phyloP scores from a whole-genome alignment of 1,139 yeast genomes.

The Saccharomyces pastorianus region DNA sequence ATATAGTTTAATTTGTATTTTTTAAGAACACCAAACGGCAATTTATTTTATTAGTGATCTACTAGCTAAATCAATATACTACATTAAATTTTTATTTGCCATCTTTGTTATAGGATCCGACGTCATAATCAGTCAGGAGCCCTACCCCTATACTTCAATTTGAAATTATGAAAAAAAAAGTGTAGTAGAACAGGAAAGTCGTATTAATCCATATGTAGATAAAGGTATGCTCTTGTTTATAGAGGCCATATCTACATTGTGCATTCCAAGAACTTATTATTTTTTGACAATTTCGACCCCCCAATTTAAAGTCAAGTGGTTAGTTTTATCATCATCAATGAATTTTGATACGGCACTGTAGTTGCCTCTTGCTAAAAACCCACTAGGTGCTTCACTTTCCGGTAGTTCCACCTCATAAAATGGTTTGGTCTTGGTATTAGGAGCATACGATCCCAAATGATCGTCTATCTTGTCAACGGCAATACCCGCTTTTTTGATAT shows the following conservation, averaged over 20 bases:
- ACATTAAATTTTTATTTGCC: background rate
- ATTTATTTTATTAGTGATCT: background rate
- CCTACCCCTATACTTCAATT: background rate
- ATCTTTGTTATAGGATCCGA: background rate
- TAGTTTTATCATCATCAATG: slow-evolving; percentile 76
- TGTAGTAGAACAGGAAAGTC: background rate
- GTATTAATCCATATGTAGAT: background rate
- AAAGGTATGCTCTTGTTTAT: background rate
- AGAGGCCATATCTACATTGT: background rate
- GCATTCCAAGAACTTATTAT: slow-evolving; percentile 4
- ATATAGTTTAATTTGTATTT: background rate
- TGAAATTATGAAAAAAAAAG: background rate
- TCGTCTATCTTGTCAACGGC: slow-evolving; percentile 81
- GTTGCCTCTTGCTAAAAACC: slow-evolving; percentile 78
- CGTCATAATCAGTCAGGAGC: background rate
- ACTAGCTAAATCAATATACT: background rate
- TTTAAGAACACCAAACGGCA: background rate
- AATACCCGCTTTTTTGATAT: slow-evolving; percentile 79
- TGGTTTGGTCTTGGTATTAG: slow-evolving; percentile 77
- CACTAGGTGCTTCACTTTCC: slow-evolving; percentile 91
- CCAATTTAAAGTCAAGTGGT: slow-evolving; percentile 78
- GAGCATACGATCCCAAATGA: slow-evolving; percentile 86
- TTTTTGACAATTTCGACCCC: slow-evolving; percentile 58
- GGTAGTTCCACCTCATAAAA: slow-evolving; percentile 67
- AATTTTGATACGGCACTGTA: slow-evolving; percentile 78